phyloP scores from a whole-genome alignment of 108 stramenopile species.

The Skeletonema menzelii region DNA sequence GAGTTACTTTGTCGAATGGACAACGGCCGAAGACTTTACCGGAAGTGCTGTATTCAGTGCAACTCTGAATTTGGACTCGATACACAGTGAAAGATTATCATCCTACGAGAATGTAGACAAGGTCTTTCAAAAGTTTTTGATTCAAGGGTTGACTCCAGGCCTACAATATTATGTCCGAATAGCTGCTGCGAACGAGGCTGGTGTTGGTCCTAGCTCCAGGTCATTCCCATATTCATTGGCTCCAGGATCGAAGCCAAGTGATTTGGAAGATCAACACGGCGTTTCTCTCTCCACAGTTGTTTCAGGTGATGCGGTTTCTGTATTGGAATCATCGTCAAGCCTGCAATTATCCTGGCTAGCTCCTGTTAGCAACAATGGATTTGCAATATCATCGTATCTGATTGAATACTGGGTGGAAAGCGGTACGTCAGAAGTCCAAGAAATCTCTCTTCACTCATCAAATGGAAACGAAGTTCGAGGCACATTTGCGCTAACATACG shows the following conservation, averaged over 20 bases:
- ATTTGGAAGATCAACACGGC: constrained; percentile 36
- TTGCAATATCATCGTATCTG: constrained; percentile 49
- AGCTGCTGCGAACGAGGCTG: constrained; percentile 37
- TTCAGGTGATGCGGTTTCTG: constrained; percentile 48
- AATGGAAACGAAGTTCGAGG: constrained; percentile 23
- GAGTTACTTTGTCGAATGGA: constrained; percentile 77
- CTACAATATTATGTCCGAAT: constrained; percentile 27
- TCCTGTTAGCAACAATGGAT: constrained; percentile 57
- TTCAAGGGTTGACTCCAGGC: constrained; percentile 24
- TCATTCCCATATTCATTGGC: constrained; percentile 35
- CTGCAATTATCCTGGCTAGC: constrained; percentile 61
- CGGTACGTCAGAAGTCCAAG: constrained; percentile 53
- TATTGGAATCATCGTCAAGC: constrained; percentile 62
- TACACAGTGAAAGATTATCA: constrained; percentile 16
- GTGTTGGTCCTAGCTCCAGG: constrained; percentile 28
- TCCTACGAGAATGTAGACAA: constrained; percentile 21
- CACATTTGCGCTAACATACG: constrained; percentile 31
- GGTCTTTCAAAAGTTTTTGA: constrained; percentile 13
- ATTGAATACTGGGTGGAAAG: constrained; percentile 72
- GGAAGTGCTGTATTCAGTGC: constrained; percentile 37
- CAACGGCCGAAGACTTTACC: constrained; percentile 32
- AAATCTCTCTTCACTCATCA: constrained; percentile 23
- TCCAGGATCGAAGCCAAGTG: constrained; percentile 52
- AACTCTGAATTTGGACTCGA: constrained; percentile 32
- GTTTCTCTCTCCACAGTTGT: constrained; percentile 49